Evolutionary conservation across 352 stramenopile genomes (phyloP).

Genomic region (Phytophthora hybrid): DNA sequence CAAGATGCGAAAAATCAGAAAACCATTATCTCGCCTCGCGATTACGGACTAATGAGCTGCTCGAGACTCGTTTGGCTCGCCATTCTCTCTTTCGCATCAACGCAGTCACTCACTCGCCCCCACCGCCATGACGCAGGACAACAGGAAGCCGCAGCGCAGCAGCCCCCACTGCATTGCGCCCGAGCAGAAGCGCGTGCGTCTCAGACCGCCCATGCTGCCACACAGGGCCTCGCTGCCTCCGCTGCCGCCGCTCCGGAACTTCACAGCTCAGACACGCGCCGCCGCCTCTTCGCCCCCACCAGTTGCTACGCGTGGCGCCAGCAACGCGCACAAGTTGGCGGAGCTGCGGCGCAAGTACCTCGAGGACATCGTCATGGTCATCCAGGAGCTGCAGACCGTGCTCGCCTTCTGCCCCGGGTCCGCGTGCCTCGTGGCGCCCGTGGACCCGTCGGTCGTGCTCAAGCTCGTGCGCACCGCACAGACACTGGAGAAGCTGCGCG

Average conservation of each 20-base stretch:
- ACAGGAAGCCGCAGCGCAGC: slow-evolving; percentile 3
- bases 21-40: too few relatives aligned
- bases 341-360: slow-evolving; percentile 40
- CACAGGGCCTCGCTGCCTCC: slow-evolving; percentile 15
- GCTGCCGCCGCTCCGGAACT: slow-evolving; percentile 22
- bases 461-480: slow-evolving; percentile 49
- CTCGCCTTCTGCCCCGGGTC: slow-evolving; percentile 39
- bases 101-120: too few relatives aligned
- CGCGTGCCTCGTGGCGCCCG: slow-evolving; percentile 21
- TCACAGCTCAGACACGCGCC: not conserved
- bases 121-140: slow-evolving; percentile 21
- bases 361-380: slow-evolving; percentile 42
- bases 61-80: not conserved
- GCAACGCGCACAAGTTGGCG: slow-evolving; percentile 30
- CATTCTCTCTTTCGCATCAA: not conserved
- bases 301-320: not conserved
- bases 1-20: not conserved
- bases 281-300: not conserved
- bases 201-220: slow-evolving; percentile 30
- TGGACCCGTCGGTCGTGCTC: slow-evolving; percentile 30
- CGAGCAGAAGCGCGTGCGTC: slow-evolving; percentile 35
- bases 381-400: slow-evolving; percentile 43
- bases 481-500: slow-evolving; percentile 46
- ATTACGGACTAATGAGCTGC: not conserved
- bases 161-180: slow-evolving; percentile 6